Base-by-base conservation (phyloP, 2,329 filamentous ascomycete genomes). In the Spiromastix sp. region DNA sequence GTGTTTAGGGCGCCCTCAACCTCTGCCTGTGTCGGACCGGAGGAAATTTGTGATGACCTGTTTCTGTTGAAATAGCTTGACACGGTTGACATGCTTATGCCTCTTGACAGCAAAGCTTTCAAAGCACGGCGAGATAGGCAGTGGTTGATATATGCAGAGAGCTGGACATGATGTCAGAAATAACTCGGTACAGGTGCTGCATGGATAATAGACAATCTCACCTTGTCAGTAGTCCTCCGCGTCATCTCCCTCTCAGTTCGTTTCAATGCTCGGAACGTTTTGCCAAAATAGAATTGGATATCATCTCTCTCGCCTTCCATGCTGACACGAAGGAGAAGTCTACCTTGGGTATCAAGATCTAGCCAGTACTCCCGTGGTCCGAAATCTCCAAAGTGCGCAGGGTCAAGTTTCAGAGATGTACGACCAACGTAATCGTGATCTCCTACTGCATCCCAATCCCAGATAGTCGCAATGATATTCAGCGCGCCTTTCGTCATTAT, bases 231-330 rank as follows among this genome's bases (percentile, higher is more conserved):
- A 51, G 96, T 91, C 61, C 87, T 93, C 42, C 91, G 77, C 36
- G 93, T 93, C 91, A 98, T 98, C 58, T 98, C 91, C 50, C 89
- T 76, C 63, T 98, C 89, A 1, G 89, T 93, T 46, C 91, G 77
- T 68, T 96, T 96, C 48, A 98, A 69, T 41, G 89, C 85, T 30
- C 91, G 76, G 66, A 98, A 98, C 17, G 91, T 84, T 61, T 95
- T 96, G 49, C 87, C 91, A 59, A 96, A 96, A 54, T 95, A 89
- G 59, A 98, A 98, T 51, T 95, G 85, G 39, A 98, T 98, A 55
- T 98, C 91, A 55, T 98, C 91, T 43, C 91, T 76, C 62, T 98
- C 91, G 34, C 91, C 91, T 63, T 98, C 91, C 91, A 98, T 98
- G 55, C 86, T 95, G 34, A 98, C 86, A 43, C 89, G 76, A 34